Conservation (phyloP, 129 eudicot genomes). For the Artemisia tridentata region DNA sequence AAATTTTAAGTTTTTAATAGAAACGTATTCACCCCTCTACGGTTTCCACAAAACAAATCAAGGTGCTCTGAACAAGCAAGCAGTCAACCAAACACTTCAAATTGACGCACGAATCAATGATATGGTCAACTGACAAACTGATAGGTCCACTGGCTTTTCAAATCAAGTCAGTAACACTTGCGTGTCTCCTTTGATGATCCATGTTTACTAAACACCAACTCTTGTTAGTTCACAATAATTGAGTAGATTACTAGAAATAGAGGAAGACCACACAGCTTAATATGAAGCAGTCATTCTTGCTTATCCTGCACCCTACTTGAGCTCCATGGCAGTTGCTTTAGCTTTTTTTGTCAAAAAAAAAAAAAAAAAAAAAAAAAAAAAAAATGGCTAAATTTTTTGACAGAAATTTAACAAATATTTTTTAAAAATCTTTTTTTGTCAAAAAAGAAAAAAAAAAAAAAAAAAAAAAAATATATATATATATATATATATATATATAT, state of each 20-base stretch:
- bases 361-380: too few species aligned
- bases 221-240: neutral
- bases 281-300: neutral
- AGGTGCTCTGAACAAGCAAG: neutral
- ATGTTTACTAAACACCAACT: neutral
- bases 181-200: neutral
- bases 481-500: too few species aligned
- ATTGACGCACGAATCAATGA: neutral
- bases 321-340: slow-evolving; percentile 1
- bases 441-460: too few species aligned
- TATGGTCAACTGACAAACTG: neutral
- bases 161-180: slow-evolving; percentile 1
- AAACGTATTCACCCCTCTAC: too few species aligned
- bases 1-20: too few species aligned
- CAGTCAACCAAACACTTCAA: neutral
- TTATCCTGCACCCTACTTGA: neutral
- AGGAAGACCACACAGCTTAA: slow-evolving; percentile 1
- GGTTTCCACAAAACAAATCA: neutral
- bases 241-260: neutral
- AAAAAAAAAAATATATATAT: too few species aligned
- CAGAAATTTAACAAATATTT: too few species aligned
- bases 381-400: too few species aligned
- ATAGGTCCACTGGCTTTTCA: neutral
- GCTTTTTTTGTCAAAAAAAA: too few species aligned
- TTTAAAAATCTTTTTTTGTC: too few species aligned